Evolutionary conservation across 306 rosid genomes (phyloP), one percentile per base, ranked within the genome.

Genomic region (Sicyos baderoa): DNA sequence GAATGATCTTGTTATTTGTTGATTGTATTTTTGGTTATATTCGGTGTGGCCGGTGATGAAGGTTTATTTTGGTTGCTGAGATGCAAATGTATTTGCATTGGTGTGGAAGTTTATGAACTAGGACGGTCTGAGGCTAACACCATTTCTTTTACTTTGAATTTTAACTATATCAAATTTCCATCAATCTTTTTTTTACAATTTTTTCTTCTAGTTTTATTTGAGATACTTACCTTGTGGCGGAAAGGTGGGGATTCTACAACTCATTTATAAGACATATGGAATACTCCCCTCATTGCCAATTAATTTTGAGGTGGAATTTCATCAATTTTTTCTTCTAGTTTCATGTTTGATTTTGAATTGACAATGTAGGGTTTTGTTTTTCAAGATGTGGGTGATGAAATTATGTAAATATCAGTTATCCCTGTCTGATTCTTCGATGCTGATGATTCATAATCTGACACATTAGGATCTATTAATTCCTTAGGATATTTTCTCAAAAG

Each of bases 51-150:
- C 91, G 4, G 64, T 90, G 95, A 91, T 79, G 97, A 54, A 44
- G 35, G 66, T 42, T 47, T 59, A 27, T 25, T 25, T 35, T 59
- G 76, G 55, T 70, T 58, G 62, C 84, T 16, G 85, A 81, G 82
- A 58, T 79, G 83, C 83, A 72, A 65, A 7, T 42, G 25, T 23
- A 4, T 15, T 81, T 87, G 89, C 82, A 76, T 61, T 4, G 9
- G 5, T 88, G 97, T 79, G 35, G 93, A 85, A 49, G 11, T 8
- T 76, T 22, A 70, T 72, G 84, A 76, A 86, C 97, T 91, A 91
- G 95, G 95, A 88, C 95, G 97, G 95, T 88, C 97, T 82, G 97
- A 86, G 95, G 95, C 95, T 79, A 8, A 61, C 17, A 6, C 35
- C 23, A 35, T n/a, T 1, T 60, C 3, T 14, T 2, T 45, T 64